A percentile compares a stretch with the other conserved stretches of the same genome.
phyloP scores from a whole-genome alignment of 2,329 filamentous ascomycete genomes.

The Metarhizium sp. region DNA sequence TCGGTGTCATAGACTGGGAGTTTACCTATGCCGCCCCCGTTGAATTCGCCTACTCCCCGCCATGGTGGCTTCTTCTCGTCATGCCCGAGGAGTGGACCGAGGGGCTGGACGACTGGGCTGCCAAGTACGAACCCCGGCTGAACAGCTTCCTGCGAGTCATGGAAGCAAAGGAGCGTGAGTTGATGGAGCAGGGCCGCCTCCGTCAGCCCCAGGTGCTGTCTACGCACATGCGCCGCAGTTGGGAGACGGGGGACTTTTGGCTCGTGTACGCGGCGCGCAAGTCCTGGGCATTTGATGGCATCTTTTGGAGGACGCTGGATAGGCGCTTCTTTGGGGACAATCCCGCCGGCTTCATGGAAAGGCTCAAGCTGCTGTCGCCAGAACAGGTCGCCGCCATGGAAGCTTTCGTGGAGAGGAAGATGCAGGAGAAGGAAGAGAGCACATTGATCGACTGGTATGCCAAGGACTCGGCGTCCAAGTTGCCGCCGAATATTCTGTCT shows the following conservation, averaged over 20 bases:
- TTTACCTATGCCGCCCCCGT: slow-evolving; percentile 24
- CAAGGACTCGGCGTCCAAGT: too few species aligned
- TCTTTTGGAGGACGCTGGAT: not conserved
- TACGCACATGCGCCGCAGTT: not conserved
- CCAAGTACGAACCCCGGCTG: slow-evolving; percentile 21
- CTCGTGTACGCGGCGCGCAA: not conserved
- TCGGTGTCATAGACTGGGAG: slow-evolving; percentile 32
- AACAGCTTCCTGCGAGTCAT: slow-evolving; percentile 23
- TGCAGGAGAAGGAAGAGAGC: too few species aligned
- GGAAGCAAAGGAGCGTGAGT: slow-evolving; percentile 15
- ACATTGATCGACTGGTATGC: too few species aligned
- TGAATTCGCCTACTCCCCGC: slow-evolving; percentile 24
- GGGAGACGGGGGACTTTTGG: not conserved
- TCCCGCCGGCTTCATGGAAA: too few species aligned
- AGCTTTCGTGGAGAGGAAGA: too few species aligned
- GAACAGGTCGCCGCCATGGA: too few species aligned
- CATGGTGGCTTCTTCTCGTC: slow-evolving; percentile 29
- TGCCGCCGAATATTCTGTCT: too few species aligned
- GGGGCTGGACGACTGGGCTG: slow-evolving; percentile 20
- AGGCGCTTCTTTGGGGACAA: too few species aligned
- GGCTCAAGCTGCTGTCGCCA: too few species aligned
- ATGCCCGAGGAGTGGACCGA: slow-evolving; percentile 21
- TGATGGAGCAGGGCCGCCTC: not conserved
- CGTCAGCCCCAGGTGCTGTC: not conserved
- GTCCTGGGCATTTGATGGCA: not conserved